Evolutionary conservation across 2,329 filamentous ascomycete species (phyloP), one percentile per base, ranked within the genome.

Genomic region (Pseudophaeomoniella oleicola): DNA sequence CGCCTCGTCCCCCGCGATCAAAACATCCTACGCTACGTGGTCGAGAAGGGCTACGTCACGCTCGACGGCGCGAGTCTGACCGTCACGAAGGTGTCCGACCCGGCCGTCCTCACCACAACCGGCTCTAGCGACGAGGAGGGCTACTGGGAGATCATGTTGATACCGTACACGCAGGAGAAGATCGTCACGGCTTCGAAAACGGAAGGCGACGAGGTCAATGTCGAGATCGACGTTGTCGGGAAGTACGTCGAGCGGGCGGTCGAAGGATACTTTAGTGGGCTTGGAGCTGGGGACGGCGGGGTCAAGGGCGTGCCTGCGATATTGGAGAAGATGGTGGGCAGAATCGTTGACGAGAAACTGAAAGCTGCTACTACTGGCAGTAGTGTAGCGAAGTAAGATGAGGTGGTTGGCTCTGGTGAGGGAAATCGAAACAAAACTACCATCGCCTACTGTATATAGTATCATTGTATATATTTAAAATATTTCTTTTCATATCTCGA

Each of bases 121-220:
- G n/a, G n/a, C n/a, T n/a, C n/a, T n/a, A 64, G 88, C 50, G 88
- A 94, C 57, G 69, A 54, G 3, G 72, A 75, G 45, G 78, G 85
- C 57, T 94, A 79, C 73, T 80, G 72, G 63, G 90, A 96, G 70
- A 81, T 98, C 35, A 98, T 98, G 90, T 67, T 98, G 42, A 94
- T 98, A 56, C 74, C 82, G 5, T 98, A 98, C 59, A 94, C 90
- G 9, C 90, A 96, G 64, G 84, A 88, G 59, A 82, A 82, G 58
- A 78, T 98, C 12, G 80, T 93, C 12, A 76, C 85, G 44, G 83
- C 82, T 2, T 66, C 64, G 36, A 94, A 94, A 71, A 67, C 72
- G 58, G 62, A 71, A 18, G 86, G 87, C 2, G 84, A 93, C 4
- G 72, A 77, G 35, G 83, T 94, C 42, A 94, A 94, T 52, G 73